Evolutionary conservation across 352 stramenopile genomes (phyloP), one percentile per base, ranked within the genome.

Genomic region (Phytophthora cryptogea): DNA sequence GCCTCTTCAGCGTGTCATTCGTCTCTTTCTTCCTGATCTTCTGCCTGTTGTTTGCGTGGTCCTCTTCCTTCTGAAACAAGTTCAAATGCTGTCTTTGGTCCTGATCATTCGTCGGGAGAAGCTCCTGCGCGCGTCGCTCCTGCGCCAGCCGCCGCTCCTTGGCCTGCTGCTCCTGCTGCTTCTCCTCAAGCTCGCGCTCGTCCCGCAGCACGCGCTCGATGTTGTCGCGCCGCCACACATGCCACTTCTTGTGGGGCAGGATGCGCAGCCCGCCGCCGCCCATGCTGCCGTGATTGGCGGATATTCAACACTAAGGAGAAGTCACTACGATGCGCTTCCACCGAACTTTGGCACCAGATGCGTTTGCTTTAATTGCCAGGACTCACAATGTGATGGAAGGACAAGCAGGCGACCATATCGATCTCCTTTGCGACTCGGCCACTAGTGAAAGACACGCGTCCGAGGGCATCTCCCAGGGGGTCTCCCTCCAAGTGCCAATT

Each of bases 201-300:
- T 95, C 83, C 8, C 78, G 71, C 26, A 74, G 48, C 58, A 93
- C 83, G 41, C 83, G 83, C 63, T 92, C 83, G 44, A 92, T 88
- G 69, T 92, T 92, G 44, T 93, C 83, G 14, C 83, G 76, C 8
- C 81, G 81, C 86, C 86, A 95, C 26, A 95, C 86, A 59, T 95
- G 83, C 86, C 86, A 95, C 49, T 80, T 89, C 74, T 95, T 95
- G 52, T 90, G 80, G 5, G 73, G 73, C 7, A 90, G 65, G 47
- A 90, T 83, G 20, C 76, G 80, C 26, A 90, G 54, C n/a, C 80
- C 80, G 35, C 80, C 80, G 26, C 80, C 80, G 59, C 80, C 80
- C 80, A 89, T 89, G 17, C 9, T 58, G 42, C 23, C 14, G 20
- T 57, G 49, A 57, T 57, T 47, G 49, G 32, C 32, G 5, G 32